Conservation (phyloP, 75 land plant species). For the Pinus albicaulis region DNA sequence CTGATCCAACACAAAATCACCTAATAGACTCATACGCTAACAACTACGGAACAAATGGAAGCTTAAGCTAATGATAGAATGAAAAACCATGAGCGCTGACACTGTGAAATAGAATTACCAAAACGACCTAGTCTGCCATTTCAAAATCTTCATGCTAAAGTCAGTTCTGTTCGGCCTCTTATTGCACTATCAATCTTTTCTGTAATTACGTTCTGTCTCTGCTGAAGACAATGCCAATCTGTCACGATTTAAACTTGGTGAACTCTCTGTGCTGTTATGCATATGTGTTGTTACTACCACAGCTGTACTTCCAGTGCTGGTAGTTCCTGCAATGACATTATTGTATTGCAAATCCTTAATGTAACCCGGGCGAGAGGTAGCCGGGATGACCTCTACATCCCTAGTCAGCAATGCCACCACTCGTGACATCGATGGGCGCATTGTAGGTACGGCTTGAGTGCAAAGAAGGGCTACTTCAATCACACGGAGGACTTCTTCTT, state of each 20-base stretch:
- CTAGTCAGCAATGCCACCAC: slow-evolving; percentile 58
- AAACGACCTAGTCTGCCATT: too few relatives aligned
- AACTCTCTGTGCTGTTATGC: neutral
- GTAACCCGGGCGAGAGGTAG: slow-evolving; percentile 36
- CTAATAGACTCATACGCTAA: too few relatives aligned
- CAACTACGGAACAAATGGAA: too few relatives aligned
- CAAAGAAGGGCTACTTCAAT: slow-evolving; percentile 48
- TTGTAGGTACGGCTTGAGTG: slow-evolving; percentile 48
- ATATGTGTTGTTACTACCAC: neutral
- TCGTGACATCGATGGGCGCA: slow-evolving; percentile 57
- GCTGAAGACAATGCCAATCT: neutral
- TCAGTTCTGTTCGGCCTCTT: neutral
- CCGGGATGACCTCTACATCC: slow-evolving; percentile 25
- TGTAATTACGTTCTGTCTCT: neutral
- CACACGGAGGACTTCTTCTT: slow-evolving; percentile 31
- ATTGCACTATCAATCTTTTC: neutral
- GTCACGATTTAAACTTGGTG: neutral
- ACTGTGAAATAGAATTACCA: too few relatives aligned
- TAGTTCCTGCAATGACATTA: too few relatives aligned
- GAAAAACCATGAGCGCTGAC: too few relatives aligned
- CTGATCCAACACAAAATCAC: too few relatives aligned
- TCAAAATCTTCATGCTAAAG: too few relatives aligned
- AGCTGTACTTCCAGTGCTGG: neutral
- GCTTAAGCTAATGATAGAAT: too few relatives aligned
- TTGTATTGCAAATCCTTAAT: slow-evolving; percentile 36